These are phyloP conservation scores for Cenchrus americanus DNA, from an alignment of 176 grass and related monocot species.

Conservation along the genomic window DNA sequence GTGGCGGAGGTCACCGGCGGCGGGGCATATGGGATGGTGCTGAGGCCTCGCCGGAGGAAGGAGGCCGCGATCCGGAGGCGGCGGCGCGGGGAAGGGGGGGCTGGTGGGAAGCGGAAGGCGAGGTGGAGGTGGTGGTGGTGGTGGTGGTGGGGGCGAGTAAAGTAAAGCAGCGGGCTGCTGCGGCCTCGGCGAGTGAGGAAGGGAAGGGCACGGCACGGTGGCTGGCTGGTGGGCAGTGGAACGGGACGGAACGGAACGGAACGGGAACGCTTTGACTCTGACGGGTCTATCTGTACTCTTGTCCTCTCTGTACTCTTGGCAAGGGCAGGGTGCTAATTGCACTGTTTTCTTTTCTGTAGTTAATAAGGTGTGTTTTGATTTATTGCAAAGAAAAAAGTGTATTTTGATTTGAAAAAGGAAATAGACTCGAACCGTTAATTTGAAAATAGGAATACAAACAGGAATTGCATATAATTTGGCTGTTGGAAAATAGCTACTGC, in stretches of 20 bases:
- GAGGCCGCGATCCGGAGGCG: slow-evolving; percentile 55
- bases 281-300: not conserved
- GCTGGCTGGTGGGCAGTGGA: slow-evolving; percentile 13
- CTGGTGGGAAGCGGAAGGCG: not conserved
- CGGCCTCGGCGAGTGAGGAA: slow-evolving; percentile 38
- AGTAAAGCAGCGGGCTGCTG: slow-evolving; percentile 50
- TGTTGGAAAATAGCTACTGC: too few relatives aligned
- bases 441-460: too few relatives aligned
- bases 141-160: slow-evolving; percentile 34
- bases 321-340: not conserved
- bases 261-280: slow-evolving; percentile 43
- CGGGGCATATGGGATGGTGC: slow-evolving; percentile 42
- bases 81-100: slow-evolving; percentile 11
- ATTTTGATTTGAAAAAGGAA: too few relatives aligned
- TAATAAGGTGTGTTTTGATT: too few relatives aligned
- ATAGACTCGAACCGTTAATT: too few relatives aligned
- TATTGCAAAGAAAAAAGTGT: too few relatives aligned
- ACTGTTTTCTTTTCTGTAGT: not conserved
- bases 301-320: not conserved
- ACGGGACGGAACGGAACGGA: not conserved
- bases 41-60: not conserved
- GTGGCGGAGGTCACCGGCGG: slow-evolving; percentile 34
- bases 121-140: slow-evolving; percentile 21
- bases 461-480: too few relatives aligned
- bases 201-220: slow-evolving; percentile 9